Conservation (phyloP, 2,329 filamentous ascomycete genomes). For the Aspergillus sp. region DNA sequence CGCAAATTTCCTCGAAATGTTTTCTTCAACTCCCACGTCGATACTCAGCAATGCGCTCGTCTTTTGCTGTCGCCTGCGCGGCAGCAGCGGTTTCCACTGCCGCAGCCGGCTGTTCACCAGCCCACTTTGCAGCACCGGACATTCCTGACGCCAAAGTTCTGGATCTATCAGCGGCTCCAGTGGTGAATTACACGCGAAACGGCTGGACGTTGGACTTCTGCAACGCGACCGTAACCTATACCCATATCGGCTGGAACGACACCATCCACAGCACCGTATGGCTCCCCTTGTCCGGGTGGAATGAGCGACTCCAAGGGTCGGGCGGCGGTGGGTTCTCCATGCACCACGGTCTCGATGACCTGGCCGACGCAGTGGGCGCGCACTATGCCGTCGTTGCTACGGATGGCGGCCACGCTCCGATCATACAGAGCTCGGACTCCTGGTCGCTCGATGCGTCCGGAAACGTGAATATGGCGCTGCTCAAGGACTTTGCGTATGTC, state of each 20-base stretch:
- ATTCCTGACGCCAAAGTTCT: constrained; percentile 5
- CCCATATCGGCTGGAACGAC: constrained; percentile 28
- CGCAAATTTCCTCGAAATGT: no score
- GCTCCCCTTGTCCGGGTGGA: constrained; percentile 26
- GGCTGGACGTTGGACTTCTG: constrained; percentile 17
- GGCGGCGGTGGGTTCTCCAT: constrained; percentile 29
- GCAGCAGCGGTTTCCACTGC: neutral
- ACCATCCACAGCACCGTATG: constrained; percentile 20
- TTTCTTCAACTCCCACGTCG: no score
- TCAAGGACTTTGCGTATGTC: constrained; percentile 24
- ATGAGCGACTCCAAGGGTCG: constrained; percentile 26
- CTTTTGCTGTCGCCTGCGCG: neutral
- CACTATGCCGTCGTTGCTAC: constrained; percentile 13
- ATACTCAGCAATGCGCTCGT: no score
- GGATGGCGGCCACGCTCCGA: constrained; percentile 7
- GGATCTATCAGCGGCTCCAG: constrained; percentile 3
- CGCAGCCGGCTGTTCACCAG: constrained; percentile 2
- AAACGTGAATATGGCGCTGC: constrained; percentile 22
- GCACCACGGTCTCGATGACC: neutral
- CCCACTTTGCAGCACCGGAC: constrained; percentile 1
- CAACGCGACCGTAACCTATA: constrained; percentile 31
- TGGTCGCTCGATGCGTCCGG: constrained; percentile 13
- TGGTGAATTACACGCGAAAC: neutral
- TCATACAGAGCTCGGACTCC: neutral
- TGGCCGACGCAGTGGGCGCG: constrained; percentile 2